Evolutionary conservation across 2,329 filamentous ascomycete genomes (phyloP), one percentile per base, ranked within the genome.

Genomic region (Arachnomyces sp.): DNA sequence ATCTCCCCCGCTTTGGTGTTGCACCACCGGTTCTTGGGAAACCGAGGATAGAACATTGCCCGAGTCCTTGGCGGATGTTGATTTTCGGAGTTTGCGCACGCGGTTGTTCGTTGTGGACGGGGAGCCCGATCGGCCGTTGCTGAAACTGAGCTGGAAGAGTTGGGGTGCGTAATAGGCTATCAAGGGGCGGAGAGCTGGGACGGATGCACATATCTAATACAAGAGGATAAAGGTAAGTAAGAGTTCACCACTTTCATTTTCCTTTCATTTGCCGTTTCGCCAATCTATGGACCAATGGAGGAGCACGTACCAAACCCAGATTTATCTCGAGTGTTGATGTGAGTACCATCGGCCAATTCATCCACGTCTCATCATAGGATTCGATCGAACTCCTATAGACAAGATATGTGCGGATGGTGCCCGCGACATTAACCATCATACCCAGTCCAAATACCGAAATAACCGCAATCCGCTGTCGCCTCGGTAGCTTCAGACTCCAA

Each of bases 361-460:
- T 31, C 60, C 60, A 63, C 8, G 60, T 61, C 11, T 42, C 39
- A 36, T 63, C 60, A 36, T 56, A 61, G 11, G 55, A 50, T 8
- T 44, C 49, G 7, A 59, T 42, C 50, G 60, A 52, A 36, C 53
- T 56, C 44, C 56, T 52, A 49, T 52, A 61, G 6, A 60, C 56
- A 31, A 59, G 62, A 2, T 55, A 55, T 2, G 59, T 63, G 28
- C 60, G 58, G 9, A 59, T 39, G 2, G 56, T 51, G 7, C 59
- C 58, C 3, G 59, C 59, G 5, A 61, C 49, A 20, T 61, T 59
- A 31, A 63, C 60, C 13, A 63, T 32, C 17, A 59, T 48, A 3
- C 63, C 63, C 13, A 65, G 40, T 2, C 50, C 53, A n/a, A 66
- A 66, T 17, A 64, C 61, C 9, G 56, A 55, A 9, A 61, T 62